phyloP scores from a whole-genome alignment of 2,329 filamentous ascomycete species.

The Phyllosticta citribraziliensis region DNA sequence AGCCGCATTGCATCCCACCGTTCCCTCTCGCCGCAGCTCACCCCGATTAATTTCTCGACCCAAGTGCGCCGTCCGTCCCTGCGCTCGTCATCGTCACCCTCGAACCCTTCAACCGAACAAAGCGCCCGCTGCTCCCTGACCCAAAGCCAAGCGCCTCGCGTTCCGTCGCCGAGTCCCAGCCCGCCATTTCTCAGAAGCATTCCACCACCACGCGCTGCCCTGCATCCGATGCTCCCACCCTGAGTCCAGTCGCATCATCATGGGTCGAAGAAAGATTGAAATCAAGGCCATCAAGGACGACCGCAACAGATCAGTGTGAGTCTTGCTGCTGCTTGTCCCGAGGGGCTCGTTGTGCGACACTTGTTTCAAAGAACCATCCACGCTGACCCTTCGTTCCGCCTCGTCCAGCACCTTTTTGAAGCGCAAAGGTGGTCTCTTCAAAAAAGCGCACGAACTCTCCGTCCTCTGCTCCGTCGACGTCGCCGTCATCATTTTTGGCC shows the following conservation, averaged over 20 bases:
- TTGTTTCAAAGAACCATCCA: constrained; percentile 16
- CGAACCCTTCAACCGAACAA: neutral
- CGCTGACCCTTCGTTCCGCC: constrained; percentile 1
- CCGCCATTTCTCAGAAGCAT: neutral
- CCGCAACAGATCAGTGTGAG: constrained; percentile 93
- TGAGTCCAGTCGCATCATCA: constrained; percentile 30
- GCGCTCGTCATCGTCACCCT: neutral
- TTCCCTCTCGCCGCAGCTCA: neutral
- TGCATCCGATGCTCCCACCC: constrained; percentile 6
- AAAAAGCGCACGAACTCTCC: constrained; percentile 97
- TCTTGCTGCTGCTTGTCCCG: constrained; percentile 16
- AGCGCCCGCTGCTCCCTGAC: constrained; percentile 1
- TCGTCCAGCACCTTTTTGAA: constrained; percentile 83
- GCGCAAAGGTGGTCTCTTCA: constrained; percentile 96
- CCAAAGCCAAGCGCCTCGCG: constrained; percentile 5
- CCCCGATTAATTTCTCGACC: neutral
- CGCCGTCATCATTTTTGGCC: constrained; percentile 95
- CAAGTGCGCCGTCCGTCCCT: neutral
- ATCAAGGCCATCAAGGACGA: constrained; percentile 99
- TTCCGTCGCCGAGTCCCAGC: constrained; percentile 2
- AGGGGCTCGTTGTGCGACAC: neutral
- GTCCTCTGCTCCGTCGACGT: constrained; percentile 98
- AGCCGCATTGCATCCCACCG: constrained; percentile 11
- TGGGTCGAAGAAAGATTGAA: constrained; percentile 99
- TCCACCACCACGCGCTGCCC: constrained; percentile 1